These are phyloP conservation scores for Neoarthrinium moseri DNA, from an alignment of 2,329 filamentous ascomycete species.

Conservation along the genomic window DNA sequence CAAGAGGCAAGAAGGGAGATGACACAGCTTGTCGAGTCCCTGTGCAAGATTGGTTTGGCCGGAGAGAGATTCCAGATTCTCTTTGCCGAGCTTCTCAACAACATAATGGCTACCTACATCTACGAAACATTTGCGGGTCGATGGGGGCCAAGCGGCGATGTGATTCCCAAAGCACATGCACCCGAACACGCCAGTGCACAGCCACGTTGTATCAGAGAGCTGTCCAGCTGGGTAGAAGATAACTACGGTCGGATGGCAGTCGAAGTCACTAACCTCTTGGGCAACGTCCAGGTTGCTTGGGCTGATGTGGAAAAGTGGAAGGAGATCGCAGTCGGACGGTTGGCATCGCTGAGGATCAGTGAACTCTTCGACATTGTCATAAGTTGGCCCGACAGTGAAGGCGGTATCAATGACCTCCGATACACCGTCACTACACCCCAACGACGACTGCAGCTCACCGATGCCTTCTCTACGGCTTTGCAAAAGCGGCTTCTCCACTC, in stretches of 20 bases:
- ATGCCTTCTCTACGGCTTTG: conserved; percentile 65
- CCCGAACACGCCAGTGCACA: conserved; percentile 33
- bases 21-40: conserved; percentile 53
- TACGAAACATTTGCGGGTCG: conserved; percentile 60
- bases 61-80: conserved; percentile 69
- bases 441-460: conserved; percentile 68
- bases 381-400: conserved; percentile 69
- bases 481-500: conserved; percentile 70
- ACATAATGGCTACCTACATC: conserved; percentile 63
- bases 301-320: conserved; percentile 67
- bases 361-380: conserved; percentile 80
- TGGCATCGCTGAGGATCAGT: conserved; percentile 67
- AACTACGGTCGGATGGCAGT: conserved; percentile 64
- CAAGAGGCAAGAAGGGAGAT: conserved; percentile 49
- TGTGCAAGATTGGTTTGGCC: conserved; percentile 65
- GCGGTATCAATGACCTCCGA: conserved; percentile 72
- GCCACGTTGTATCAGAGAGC: conserved; percentile 55
- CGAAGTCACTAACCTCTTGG: conserved; percentile 54
- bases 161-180: conserved; percentile 17
- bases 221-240: conserved; percentile 68
- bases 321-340: conserved; percentile 64
- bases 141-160: conserved; percentile 46
- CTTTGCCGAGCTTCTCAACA: conserved; percentile 70
- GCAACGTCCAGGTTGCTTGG: conserved; percentile 43
- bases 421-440: conserved; percentile 67